Evolutionary conservation across 2,329 filamentous ascomycete species (phyloP), one percentile per base, ranked within the genome.

Genomic region (Neonectria coccinea): DNA sequence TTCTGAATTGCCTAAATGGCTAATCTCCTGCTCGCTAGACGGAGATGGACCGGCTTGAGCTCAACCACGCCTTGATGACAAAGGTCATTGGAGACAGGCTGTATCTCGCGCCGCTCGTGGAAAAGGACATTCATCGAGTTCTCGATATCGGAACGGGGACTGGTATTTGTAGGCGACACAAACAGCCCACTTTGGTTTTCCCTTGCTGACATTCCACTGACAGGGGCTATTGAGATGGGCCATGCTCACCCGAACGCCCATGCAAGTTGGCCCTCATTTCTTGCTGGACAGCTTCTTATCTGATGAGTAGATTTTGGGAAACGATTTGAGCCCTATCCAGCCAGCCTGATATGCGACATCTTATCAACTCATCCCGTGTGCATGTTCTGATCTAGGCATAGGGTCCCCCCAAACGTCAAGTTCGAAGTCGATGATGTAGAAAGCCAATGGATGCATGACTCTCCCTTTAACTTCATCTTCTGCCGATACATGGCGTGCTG

Each of bases 71-170:
- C 22, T 60, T 78, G 11, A 75, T 76, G 22, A 70, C 65, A 6
- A 67, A 70, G 25, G 54, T 60, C 22, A 67, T 76, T 10, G 67
- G 65, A 2, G 73, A 76, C 33, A 53, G 51, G 22, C 22, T 61
- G 16, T 65, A 58, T 48, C 52, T 67, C 11, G 78, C 77, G 39
- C 70, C 80, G 10, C 64, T 77, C 10, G 52, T 41, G 8, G 20
- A 20, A n/a, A 69, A 71, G 8, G 74, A 72, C 20, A 71, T 73
- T 4, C 75, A 76, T 2, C 72, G 71, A 6, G 75, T 83, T 10
- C 74, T 83, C 1, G 82, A 84, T 55, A 74, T 84, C 11, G 81
- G 81, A 25, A 82, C 80, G 0, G 81, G 81, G 9, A 81, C 79
- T 3, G 81, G 81, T 4, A 79, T 81, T 36, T 83, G 81, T 73